Conservation (phyloP, 140 eudicot species). For the Stevia rebaudiana region DNA sequence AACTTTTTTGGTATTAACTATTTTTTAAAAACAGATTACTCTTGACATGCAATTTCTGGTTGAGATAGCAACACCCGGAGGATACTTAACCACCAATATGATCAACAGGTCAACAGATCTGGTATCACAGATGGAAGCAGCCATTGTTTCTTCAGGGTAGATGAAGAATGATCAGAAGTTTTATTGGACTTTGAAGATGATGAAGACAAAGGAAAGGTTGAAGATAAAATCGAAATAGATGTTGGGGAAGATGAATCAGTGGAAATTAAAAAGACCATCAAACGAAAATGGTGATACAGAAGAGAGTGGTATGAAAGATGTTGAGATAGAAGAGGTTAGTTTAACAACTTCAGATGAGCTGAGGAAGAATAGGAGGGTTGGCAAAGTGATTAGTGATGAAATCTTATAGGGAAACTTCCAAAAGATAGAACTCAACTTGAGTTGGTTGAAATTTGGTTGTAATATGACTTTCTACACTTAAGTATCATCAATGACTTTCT, state of each 20-base stretch:
- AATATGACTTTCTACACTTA: no score
- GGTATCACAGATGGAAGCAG: slow-evolving; percentile 40
- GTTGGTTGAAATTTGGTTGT: no score
- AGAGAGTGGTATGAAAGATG: not conserved
- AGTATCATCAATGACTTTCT: no score
- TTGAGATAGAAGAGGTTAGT: slow-evolving; percentile 8
- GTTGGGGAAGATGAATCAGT: not conserved
- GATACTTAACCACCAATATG: slow-evolving; percentile 40
- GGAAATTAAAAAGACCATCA: not conserved
- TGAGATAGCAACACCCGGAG: slow-evolving; percentile 59
- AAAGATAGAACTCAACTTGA: no score
- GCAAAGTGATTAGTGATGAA: slow-evolving; percentile 15
- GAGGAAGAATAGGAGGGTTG: slow-evolving; percentile 20
- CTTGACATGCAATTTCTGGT: slow-evolving; percentile 62
- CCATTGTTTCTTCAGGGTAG: slow-evolving; percentile 32
- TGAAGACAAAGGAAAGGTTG: no score
- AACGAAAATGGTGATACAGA: not conserved
- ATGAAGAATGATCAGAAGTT: slow-evolving; percentile 23
- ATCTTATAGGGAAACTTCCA: no score
- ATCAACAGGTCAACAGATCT: slow-evolving; percentile 30
- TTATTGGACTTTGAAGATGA: slow-evolving; percentile 14
- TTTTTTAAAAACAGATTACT: slow-evolving; percentile 32
- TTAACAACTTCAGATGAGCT: slow-evolving; percentile 25
- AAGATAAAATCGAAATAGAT: no score
- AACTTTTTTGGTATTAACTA: not conserved